Evolutionary conservation across 2,329 filamentous ascomycete species (phyloP), one percentile per base, ranked within the genome.

Genomic region (Atkinsonella hypoxylon): DNA sequence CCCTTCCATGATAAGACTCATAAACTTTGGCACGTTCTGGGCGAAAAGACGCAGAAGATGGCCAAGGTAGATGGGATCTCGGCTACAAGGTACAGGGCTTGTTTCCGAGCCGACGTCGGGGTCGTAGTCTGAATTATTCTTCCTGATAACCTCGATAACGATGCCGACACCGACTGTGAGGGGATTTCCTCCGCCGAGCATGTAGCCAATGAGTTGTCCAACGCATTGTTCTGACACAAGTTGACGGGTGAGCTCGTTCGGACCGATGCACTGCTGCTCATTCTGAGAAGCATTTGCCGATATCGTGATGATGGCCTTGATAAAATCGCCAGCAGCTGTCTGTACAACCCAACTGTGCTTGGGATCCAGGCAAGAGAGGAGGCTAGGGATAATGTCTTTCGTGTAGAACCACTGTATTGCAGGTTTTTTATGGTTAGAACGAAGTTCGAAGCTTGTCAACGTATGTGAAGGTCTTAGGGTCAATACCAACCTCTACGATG

Each of bases 121-220:
- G 59, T 98, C 93, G 64, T 98, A 98, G 67, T 98, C 93, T 0
- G 93, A 97, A 66, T 98, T 98, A 69, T 98, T 98, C 72, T 98
- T 98, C 54, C 93, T 81, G 64, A 98, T 98, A 44, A 98, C 93
- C 69, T 98, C 93, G 56, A 98, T 98, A 34, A 98, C 81, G 61
- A 97, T 96, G 18, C 93, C 93, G 11, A 98, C 93, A 47, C 93
- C 93, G 15, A 97, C 94, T 0, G 91, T 97, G 52, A 98, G 70
- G 6, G 93, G 86, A 61, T 98, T 97, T 26, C 93, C 93, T 39
- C 93, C 93, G 48, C 83, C 79, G 13, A 97, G 79, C 93, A 98
- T 98, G 60, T 91, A 88, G 13, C 78, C 74, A 53, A 97, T 88
- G n/a, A 98, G 77, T 53, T 82, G 82, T 62, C 91, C 79, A 48